These are phyloP conservation scores for Seiridium unicorne DNA, from an alignment of 2,329 filamentous ascomycete genomes.

Conservation along the genomic window DNA sequence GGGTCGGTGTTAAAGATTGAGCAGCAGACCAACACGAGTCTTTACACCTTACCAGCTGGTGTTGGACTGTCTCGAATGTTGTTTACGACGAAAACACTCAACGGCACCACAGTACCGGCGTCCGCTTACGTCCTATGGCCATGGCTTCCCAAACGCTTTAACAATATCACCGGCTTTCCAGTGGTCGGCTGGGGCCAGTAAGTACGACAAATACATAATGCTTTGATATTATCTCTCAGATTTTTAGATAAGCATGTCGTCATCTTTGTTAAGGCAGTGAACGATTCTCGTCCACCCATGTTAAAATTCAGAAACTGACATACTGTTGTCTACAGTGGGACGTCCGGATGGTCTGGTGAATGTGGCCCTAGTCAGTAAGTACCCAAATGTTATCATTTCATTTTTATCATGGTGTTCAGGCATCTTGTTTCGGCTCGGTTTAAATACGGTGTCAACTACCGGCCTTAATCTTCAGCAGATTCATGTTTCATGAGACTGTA, in stretches of 20 bases:
- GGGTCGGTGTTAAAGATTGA: neutral
- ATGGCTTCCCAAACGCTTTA: constrained; percentile 4
- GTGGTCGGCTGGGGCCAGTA: constrained; percentile 8
- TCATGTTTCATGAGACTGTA: too few species aligned
- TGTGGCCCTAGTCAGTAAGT: neutral
- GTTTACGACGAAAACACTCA: constrained; percentile 9
- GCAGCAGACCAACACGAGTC: constrained; percentile 5
- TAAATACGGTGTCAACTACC: too few species aligned
- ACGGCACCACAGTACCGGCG: constrained; percentile 8
- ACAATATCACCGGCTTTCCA: neutral
- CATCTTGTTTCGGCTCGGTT: too few species aligned
- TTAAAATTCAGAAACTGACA: too few species aligned
- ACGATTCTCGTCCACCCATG: too few species aligned
- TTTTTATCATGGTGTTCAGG: too few species aligned
- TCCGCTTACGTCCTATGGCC: constrained; percentile 11
- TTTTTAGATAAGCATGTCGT: too few species aligned
- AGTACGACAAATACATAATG: too few species aligned
- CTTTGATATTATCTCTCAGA: too few species aligned
- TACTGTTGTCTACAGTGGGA: neutral
- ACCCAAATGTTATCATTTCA: too few species aligned
- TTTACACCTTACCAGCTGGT: constrained; percentile 7
- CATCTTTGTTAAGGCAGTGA: too few species aligned
- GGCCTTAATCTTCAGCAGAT: too few species aligned
- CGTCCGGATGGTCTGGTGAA: constrained; percentile 7
- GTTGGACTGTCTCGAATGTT: constrained; percentile 8